A percentile compares a stretch with the other conserved stretches of the same genome.
These are phyloP conservation scores for Cordyceps pruinosa DNA, from an alignment of 2,329 filamentous ascomycete species.

Conservation along the genomic window DNA sequence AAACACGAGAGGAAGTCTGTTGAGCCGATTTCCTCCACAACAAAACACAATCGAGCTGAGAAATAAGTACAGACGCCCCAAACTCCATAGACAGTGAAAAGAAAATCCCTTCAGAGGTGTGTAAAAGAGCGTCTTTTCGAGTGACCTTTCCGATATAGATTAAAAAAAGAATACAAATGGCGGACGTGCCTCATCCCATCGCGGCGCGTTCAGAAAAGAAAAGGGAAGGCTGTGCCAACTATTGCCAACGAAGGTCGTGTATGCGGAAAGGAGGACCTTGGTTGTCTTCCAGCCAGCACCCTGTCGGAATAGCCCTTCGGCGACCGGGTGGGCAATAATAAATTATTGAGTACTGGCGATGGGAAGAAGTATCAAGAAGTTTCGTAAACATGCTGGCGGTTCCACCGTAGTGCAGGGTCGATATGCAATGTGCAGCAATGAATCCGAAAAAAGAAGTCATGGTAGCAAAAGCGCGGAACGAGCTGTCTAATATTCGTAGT, in stretches of 20 bases:
- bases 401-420: not conserved
- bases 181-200: not conserved
- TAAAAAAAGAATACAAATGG: constrained; percentile 3
- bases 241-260: not conserved
- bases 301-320: not conserved
- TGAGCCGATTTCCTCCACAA: not conserved
- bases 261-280: not conserved
- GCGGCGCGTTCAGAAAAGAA: not conserved
- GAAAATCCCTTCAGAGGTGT: not conserved
- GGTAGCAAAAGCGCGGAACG: not conserved
- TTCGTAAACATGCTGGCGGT: not conserved
- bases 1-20: not conserved
- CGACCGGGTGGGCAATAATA: not conserved
- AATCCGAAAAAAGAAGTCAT: not conserved
- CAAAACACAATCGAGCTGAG: not conserved
- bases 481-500: not conserved
- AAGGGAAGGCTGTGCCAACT: not conserved
- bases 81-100: not conserved
- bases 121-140: constrained; percentile 6
- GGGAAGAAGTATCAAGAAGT: not conserved
- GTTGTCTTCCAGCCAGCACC: not conserved
- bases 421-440: not conserved
- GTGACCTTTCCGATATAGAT: not conserved
- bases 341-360: too few species aligned
- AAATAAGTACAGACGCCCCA: not conserved